Evolutionary conservation across 306 rosid species (phyloP), one percentile per base, ranked within the genome.

Genomic region (Neltuma alba): DNA sequence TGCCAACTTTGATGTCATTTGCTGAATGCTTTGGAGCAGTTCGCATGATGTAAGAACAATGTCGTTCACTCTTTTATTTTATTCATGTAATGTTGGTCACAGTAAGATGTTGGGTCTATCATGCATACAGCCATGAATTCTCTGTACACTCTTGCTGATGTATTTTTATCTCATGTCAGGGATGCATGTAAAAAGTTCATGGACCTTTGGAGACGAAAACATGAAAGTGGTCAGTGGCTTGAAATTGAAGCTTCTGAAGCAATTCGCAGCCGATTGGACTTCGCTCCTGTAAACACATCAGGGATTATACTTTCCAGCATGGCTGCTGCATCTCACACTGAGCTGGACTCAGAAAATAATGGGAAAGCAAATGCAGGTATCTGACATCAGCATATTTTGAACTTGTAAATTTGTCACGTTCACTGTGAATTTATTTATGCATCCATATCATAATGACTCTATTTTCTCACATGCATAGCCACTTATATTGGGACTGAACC

Each of bases 191-290:
- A 68, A 81, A 90, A 91, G 82, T 96, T 85, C 76, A 89, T 86
- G 86, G 94, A 93, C 54, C 85, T 96, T 52, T 96, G 99, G 99
- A 93, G 85, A 89, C 87, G 89, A 86, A 96, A 96, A 89, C 98
- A 96, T 79, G 99, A 96, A 88, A 90, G 85, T 72, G 99, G 99
- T 52, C 99, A 93, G 77, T 96, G 99, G 99, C 88, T 93, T 80
- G 98, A 96, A 83, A 91, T 96, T 70, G 99, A 89, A 81, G 93
- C 93, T 63, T 89, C 96, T 76, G 99, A 93, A 80, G 87, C 85
- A 65, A 81, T 95, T 85, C 75, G 90, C 84, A 83, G 57, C 83
- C 87, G 90, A 52, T 42, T 90, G 52, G 93, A 92, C 80, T 83
- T 89, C 81, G 66, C 94, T 82, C 78, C 94, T 20, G 85, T 82